A percentile compares a stretch with the other conserved stretches of the same genome.
Conservation (phyloP, 2,329 filamentous ascomycete genomes). For the Aspergillus oerlinghausenensis region DNA sequence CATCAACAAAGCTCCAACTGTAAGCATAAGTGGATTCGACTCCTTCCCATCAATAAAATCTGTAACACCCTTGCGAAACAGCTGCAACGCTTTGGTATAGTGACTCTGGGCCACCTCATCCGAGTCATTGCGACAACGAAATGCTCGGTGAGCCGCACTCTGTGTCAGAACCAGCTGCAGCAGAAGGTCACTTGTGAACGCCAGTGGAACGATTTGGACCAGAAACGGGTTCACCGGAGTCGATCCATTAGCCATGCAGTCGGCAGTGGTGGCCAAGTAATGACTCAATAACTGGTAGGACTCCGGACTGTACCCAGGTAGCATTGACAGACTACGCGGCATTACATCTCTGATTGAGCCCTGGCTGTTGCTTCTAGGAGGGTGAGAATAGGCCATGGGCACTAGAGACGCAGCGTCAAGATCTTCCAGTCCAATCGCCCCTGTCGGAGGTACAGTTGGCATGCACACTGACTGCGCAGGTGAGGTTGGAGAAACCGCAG, state of each 20-base stretch:
- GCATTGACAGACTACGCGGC: constrained; percentile 24
- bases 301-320: constrained; percentile 25
- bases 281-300: constrained; percentile 41
- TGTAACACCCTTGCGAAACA: constrained; percentile 25
- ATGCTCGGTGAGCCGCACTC: constrained; percentile 29
- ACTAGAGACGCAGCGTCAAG: background rate
- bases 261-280: constrained; percentile 43
- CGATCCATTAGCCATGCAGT: constrained; percentile 47
- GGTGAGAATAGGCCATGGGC: background rate
- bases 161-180: constrained; percentile 47
- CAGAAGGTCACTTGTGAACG: constrained; percentile 44
- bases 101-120: constrained; percentile 27
- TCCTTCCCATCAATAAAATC: constrained; percentile 30
- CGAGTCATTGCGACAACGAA: constrained; percentile 25
- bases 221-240: constrained; percentile 46
- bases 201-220: constrained; percentile 43
- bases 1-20: constrained; percentile 44
- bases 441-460: background rate
- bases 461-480: background rate
- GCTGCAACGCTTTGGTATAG: constrained; percentile 26
- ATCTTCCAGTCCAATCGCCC: background rate
- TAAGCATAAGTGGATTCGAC: constrained; percentile 35
- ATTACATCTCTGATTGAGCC: constrained; percentile 14
- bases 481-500: background rate
- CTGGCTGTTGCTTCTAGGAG: background rate